Conservation (phyloP, 2,329 filamentous ascomycete species). For the Epichloe sp. region DNA sequence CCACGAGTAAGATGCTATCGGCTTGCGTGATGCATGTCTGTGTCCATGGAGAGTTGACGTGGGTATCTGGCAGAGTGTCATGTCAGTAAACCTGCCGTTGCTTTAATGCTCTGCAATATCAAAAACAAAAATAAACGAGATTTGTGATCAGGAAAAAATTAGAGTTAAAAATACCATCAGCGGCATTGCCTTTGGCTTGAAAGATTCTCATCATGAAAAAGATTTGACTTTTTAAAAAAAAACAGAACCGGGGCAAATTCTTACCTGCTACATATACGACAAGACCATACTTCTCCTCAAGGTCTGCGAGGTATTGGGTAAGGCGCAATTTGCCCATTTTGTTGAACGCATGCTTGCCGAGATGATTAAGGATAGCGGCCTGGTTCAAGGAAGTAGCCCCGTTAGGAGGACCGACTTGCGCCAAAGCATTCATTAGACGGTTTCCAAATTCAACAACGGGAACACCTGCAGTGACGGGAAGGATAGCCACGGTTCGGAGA, state of each 20-base stretch:
- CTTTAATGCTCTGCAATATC: constrained; percentile 2
- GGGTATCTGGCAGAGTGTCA: constrained; percentile 54
- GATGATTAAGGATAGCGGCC: constrained; percentile 82
- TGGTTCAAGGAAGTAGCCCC: constrained; percentile 89
- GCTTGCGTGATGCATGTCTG: constrained; percentile 96
- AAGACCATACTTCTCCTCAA: constrained; percentile 94
- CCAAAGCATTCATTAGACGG: constrained; percentile 72
- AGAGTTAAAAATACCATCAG: constrained; percentile 47
- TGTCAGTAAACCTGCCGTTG: constrained; percentile 15
- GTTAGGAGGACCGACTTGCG: constrained; percentile 78
- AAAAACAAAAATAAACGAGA: constrained; percentile 3
- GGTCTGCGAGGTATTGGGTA: constrained; percentile 87
- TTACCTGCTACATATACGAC: constrained; percentile 81
- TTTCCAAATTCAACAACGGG: constrained; percentile 94
- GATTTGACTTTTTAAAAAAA: neutral
- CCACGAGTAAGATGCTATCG: constrained; percentile 88
- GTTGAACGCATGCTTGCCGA: constrained; percentile 92
- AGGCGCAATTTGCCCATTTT: constrained; percentile 94
- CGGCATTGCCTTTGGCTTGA: constrained; percentile 36
- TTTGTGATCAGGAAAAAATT: constrained; percentile 50
- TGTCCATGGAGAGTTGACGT: constrained; percentile 94
- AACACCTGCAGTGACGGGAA: constrained; percentile 82
- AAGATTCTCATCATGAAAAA: constrained; percentile 38
- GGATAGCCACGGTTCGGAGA: constrained; percentile 77
- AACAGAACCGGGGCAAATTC: constrained; percentile 14